These are phyloP conservation scores for Rhododendron henanense DNA, from an alignment of 148 eudicot species.

Conservation along the genomic window DNA sequence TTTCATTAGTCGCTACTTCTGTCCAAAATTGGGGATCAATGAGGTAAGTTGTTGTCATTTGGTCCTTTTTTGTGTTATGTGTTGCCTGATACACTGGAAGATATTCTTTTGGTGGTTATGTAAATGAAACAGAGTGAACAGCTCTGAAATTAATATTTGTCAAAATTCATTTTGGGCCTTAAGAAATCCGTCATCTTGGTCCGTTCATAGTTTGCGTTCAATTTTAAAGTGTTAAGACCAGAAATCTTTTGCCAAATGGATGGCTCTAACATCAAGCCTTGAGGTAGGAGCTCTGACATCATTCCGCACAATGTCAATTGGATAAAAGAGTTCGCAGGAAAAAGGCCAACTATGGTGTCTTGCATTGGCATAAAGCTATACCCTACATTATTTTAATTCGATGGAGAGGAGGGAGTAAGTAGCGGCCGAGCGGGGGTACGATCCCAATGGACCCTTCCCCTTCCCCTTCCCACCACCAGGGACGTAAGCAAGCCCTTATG, in stretches of 20 bases:
- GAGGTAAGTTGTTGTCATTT: constrained; percentile 40
- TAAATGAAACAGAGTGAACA: neutral
- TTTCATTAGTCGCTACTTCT: constrained; percentile 66
- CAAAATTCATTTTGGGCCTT: too few species aligned
- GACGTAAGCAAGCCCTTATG: too few species aligned
- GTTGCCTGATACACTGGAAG: neutral
- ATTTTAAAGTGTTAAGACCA: too few species aligned
- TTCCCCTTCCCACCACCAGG: neutral
- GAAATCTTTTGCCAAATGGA: too few species aligned
- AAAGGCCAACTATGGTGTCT: neutral
- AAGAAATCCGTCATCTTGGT: too few species aligned
- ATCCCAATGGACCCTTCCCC: neutral
- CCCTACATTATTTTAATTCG: neutral
- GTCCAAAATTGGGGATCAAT: constrained; percentile 57
- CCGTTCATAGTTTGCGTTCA: constrained; percentile 14
- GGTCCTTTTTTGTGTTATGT: neutral
- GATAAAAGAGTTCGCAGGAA: neutral
- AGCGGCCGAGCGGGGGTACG: neutral
- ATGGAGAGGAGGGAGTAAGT: neutral
- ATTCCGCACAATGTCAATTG: neutral
- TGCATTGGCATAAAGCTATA: neutral
- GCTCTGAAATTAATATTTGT: constrained; percentile 6
- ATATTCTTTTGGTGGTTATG: neutral
- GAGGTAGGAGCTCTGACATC: neutral
- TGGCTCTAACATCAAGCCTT: too few species aligned